These are phyloP conservation scores for Cytospora chrysosperma DNA, from an alignment of 2,329 filamentous ascomycete genomes.

Conservation along the genomic window DNA sequence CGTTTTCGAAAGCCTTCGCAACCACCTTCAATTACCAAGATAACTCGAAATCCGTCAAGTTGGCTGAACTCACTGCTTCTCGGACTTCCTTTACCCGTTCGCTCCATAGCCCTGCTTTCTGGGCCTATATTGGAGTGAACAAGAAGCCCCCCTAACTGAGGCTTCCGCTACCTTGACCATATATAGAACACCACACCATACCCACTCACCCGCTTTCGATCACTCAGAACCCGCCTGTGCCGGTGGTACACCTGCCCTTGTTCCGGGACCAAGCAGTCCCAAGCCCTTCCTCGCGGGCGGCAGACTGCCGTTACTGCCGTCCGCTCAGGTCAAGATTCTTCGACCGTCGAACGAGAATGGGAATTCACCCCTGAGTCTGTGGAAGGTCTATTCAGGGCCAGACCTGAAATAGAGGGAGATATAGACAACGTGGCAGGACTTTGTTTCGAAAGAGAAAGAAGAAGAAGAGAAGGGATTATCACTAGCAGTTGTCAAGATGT, in stretches of 20 bases:
- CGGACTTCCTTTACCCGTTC: conserved; percentile 76
- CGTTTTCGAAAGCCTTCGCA: neutral
- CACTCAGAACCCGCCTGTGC: conserved; percentile 9
- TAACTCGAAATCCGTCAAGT: conserved; percentile 34
- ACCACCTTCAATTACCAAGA: neutral
- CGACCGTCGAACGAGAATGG: conserved; percentile 21
- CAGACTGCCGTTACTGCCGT: conserved; percentile 35
- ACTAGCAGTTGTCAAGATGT: conserved; percentile 56
- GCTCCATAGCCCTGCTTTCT: conserved; percentile 87
- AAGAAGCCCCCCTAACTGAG: conserved; percentile 95
- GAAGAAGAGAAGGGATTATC: neutral
- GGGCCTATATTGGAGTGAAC: conserved; percentile 95
- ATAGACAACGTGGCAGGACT: neutral
- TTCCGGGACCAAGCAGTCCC: conserved; percentile 6
- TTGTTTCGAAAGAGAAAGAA: neutral
- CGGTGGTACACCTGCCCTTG: conserved; percentile 1
- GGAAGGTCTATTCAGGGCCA: conserved; percentile 17
- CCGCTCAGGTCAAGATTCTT: conserved; percentile 31
- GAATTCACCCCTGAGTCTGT: conserved; percentile 22
- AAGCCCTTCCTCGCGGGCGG: conserved; percentile 32
- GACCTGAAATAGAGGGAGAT: conserved; percentile 3
- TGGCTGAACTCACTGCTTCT: conserved; percentile 49
- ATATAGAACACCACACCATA: neutral
- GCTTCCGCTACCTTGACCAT: neutral
- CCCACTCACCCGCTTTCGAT: neutral